Conservation (phyloP, 495 filamentous ascomycete genomes). For the Umbilicaria muhlenbergii region DNA sequence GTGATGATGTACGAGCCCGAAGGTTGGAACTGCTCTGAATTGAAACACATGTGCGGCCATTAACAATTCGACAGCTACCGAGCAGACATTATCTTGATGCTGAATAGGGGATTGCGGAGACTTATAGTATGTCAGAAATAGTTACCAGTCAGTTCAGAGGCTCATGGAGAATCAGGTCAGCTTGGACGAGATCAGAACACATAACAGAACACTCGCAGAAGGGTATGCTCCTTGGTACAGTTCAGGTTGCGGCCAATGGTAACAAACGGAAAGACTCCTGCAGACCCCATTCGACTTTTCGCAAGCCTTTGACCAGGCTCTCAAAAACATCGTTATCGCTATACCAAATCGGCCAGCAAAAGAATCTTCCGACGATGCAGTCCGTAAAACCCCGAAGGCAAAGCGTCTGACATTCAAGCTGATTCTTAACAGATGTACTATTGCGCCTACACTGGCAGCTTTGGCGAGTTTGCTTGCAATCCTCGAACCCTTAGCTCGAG, state of each 20-base stretch:
- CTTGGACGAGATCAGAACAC: conserved; percentile 84
- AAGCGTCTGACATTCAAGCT: not conserved
- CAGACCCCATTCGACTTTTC: conserved; percentile 76
- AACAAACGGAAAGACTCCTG: conserved; percentile 31
- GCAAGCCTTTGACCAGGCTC: conserved; percentile 72
- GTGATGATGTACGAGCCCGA: conserved; percentile 33
- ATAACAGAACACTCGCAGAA: conserved; percentile 79
- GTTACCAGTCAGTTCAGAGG: not conserved
- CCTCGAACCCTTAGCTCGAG: conserved; percentile 77
- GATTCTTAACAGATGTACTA: conserved; percentile 52
- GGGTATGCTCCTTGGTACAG: conserved; percentile 28
- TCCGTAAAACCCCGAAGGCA: conserved; percentile 17
- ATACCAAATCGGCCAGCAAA: conserved; percentile 46
- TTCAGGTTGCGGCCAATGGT: not conserved
- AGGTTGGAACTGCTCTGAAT: conserved; percentile 26
- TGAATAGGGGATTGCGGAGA: conserved; percentile 69
- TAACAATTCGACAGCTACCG: conserved; percentile 38
- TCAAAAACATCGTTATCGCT: conserved; percentile 74
- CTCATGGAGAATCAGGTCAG: conserved; percentile 45
- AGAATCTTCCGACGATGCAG: conserved; percentile 46
- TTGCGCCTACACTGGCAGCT: conserved; percentile 86
- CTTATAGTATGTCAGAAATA: conserved; percentile 31
- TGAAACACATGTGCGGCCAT: conserved; percentile 4
- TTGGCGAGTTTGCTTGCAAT: conserved; percentile 89
- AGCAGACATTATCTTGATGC: conserved; percentile 80